Evolutionary conservation across 2,329 filamentous ascomycete genomes (phyloP).

Genomic region (Fusarium metavorans): DNA sequence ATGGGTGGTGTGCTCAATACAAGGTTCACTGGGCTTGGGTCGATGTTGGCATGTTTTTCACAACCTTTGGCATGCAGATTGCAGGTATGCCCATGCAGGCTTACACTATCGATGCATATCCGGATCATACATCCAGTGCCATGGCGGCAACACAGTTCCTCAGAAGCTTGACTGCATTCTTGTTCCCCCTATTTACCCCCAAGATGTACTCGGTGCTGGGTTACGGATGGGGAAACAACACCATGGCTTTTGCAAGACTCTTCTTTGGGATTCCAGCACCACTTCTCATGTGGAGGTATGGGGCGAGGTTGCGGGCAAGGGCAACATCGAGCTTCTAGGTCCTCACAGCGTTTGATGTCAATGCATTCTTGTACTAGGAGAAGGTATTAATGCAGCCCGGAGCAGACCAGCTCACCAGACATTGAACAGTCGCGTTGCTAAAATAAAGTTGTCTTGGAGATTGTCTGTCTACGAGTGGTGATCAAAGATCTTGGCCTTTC

Average conservation of each 20-base stretch:
- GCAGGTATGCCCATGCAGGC: slow-evolving; percentile 48
- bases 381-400: background rate
- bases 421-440: background rate
- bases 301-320: slow-evolving; percentile 46
- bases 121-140: slow-evolving; percentile 60
- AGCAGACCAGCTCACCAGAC: background rate
- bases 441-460: background rate
- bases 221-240: slow-evolving; percentile 55
- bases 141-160: slow-evolving; percentile 60
- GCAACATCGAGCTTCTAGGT: slow-evolving; percentile 12
- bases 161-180: slow-evolving; percentile 59
- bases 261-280: slow-evolving; percentile 51
- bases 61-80: slow-evolving; percentile 50
- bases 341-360: background rate
- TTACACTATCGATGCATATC: slow-evolving; percentile 60
- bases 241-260: slow-evolving; percentile 54
- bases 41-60: slow-evolving; percentile 51
- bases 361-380: background rate
- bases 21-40: slow-evolving; percentile 54
- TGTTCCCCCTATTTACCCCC: slow-evolving; percentile 63
- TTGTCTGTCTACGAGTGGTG: background rate
- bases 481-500: background rate
- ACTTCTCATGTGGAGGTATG: slow-evolving; percentile 56
- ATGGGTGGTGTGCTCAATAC: slow-evolving; percentile 58
- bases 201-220: slow-evolving; percentile 51